Evolutionary conservation across 257 asterid species (phyloP).

Genomic region (Solanum gandarillasii): DNA sequence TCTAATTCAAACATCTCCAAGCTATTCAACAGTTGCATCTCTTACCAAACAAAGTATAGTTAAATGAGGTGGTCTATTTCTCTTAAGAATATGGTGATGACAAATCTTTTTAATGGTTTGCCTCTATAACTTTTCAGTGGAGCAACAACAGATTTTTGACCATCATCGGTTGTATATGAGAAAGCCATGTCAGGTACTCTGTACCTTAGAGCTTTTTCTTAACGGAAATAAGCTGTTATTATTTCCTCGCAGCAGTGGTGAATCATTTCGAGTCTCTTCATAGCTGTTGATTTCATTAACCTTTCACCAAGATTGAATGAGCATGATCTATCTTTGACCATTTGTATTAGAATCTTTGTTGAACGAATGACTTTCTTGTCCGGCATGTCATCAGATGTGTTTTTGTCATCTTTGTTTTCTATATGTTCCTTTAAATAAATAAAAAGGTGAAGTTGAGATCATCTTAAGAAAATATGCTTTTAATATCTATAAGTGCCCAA

Average conservation of each 20-base stretch:
- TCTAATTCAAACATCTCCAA: constrained; percentile 63
- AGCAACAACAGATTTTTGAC: constrained; percentile 9
- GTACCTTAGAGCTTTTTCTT: constrained; percentile 53
- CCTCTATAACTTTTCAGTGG: neutral
- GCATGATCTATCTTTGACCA: neutral
- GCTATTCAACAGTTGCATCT: constrained; percentile 86
- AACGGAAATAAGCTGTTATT: constrained; percentile 60
- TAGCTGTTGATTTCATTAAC: constrained; percentile 81
- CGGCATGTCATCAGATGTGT: neutral
- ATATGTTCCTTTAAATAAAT: neutral
- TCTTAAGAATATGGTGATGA: too few species aligned
- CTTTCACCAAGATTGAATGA: constrained; percentile 44
- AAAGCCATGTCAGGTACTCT: constrained; percentile 83
- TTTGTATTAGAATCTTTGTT: neutral
- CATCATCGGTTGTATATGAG: constrained; percentile 70
- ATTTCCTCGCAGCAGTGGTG: constrained; percentile 71
- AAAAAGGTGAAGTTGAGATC: neutral
- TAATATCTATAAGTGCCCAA: neutral
- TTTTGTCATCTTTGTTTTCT: neutral
- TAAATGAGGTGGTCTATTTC: neutral
- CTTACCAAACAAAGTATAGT: constrained; percentile 44
- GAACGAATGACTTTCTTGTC: neutral
- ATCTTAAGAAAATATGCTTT: neutral
- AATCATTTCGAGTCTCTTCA: constrained; percentile 75
- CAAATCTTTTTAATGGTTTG: too few species aligned